Percentiles rank a stretch among this genome's conserved stretches.
Conservation (phyloP, 768 basidiomycete species). For the Lyophyllum atratum region DNA sequence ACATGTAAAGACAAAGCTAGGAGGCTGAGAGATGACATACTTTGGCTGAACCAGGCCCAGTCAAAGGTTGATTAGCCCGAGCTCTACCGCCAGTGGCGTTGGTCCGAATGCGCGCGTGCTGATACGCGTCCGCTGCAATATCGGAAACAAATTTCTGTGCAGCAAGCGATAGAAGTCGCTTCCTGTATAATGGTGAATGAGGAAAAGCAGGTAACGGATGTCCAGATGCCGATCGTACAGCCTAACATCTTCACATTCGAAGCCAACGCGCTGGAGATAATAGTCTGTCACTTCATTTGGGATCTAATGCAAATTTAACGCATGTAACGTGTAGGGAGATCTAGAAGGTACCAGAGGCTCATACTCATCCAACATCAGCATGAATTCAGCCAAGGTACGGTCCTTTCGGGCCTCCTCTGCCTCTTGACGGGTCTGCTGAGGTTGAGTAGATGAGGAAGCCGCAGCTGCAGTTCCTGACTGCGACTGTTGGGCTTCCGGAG, state of each 20-base stretch:
- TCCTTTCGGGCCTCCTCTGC: conserved; percentile 87
- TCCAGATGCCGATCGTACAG: conserved; percentile 59
- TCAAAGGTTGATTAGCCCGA: conserved; percentile 56
- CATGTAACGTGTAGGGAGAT: not conserved
- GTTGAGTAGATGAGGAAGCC: conserved; percentile 28
- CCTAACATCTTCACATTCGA: conserved; percentile 92
- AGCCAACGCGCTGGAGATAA: conserved; percentile 93
- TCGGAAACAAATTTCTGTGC: conserved; percentile 98
- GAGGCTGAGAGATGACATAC: conserved; percentile 34
- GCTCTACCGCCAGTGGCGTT: conserved; percentile 79
- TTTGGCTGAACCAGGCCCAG: conserved; percentile 64
- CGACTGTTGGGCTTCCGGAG: conserved; percentile 29
- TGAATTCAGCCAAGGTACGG: conserved; percentile 87
- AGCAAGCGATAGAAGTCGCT: conserved; percentile 91
- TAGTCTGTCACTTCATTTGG: conserved; percentile 98
- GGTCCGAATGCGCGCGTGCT: conserved; percentile 94
- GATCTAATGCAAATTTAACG: conserved; percentile 54
- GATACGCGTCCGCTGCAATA: conserved; percentile 94
- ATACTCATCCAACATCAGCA: conserved; percentile 96
- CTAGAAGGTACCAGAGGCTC: conserved; percentile 76
- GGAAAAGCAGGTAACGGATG: not conserved
- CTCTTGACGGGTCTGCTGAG: conserved; percentile 61
- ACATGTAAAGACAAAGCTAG: not conserved
- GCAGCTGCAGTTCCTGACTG: conserved; percentile 21
- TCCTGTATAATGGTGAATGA: conserved; percentile 49